phyloP scores from a whole-genome alignment of 495 filamentous ascomycete species.

The Penicillium flavigenum region DNA sequence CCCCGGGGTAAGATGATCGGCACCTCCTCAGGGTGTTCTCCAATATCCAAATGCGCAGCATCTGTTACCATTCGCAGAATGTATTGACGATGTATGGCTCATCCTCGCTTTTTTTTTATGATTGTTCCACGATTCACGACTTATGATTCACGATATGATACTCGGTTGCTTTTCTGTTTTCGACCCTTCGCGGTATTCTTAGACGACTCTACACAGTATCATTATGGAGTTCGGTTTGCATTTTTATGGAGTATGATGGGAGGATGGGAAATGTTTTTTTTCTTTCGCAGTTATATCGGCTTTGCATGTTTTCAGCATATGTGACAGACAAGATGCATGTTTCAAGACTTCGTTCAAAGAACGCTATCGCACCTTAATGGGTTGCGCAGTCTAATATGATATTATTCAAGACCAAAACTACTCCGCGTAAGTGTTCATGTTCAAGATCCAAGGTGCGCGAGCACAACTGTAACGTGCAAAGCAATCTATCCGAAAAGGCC shows the following conservation, averaged over 20 bases:
- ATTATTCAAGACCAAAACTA: constrained; percentile 10
- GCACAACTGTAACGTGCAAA: constrained; percentile 8
- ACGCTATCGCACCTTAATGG: neutral
- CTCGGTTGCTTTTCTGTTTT: neutral
- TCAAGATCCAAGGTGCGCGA: neutral
- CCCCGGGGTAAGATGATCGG: neutral
- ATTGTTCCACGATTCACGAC: constrained; percentile 1
- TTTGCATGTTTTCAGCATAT: constrained; percentile 20
- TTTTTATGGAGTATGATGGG: constrained; percentile 2
- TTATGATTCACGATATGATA: constrained; percentile 5
- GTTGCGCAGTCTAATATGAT: constrained; percentile 20
- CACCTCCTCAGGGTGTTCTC: neutral
- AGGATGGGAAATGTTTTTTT: constrained; percentile 3
- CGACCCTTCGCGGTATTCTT: neutral
- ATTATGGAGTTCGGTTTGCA: constrained; percentile 6
- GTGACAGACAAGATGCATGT: constrained; percentile 19
- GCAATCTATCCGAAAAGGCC: constrained; percentile 20
- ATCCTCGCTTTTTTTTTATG: neutral
- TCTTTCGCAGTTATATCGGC: constrained; percentile 10
- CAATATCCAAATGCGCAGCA: constrained; percentile 10
- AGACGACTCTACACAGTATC: neutral
- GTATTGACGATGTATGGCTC: constrained; percentile 21
- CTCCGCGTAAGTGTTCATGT: neutral
- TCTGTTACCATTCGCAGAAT: constrained; percentile 26
- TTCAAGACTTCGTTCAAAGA: constrained; percentile 15